Percentiles rank a stretch among this genome's conserved stretches.
Evolutionary conservation across 1,139 yeast species (phyloP).

Genomic region (Candida tropicalis): DNA sequence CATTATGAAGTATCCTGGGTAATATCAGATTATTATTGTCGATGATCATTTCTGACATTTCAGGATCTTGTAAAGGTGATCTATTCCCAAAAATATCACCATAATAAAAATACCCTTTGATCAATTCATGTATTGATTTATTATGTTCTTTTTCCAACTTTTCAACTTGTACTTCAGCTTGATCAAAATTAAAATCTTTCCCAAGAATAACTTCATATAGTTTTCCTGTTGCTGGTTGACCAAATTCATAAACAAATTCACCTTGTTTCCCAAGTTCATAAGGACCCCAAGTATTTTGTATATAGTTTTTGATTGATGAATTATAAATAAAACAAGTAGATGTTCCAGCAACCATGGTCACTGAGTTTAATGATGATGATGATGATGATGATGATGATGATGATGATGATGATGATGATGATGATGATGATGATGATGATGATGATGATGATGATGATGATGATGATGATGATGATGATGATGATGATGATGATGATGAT

Average conservation of each 20-base stretch:
- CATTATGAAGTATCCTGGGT: conserved; percentile 10
- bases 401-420: conserved; percentile 18
- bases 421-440: conserved; percentile 17
- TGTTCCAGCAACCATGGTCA: conserved; percentile 62
- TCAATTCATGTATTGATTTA: conserved; percentile 30
- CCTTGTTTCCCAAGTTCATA: conserved; percentile 31
- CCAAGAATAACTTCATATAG: conserved; percentile 50
- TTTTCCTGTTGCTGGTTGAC: conserved; percentile 61
- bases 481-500: conserved; percentile 17
- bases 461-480: conserved; percentile 18
- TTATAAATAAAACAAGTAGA: conserved; percentile 54
- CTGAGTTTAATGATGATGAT: conserved; percentile 19
- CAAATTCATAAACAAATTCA: conserved; percentile 48
- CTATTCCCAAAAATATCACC: conserved; percentile 62
- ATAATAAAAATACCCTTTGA: conserved; percentile 45
- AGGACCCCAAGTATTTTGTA: conserved; percentile 63
- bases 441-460: conserved; percentile 18
- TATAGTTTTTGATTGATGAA: conserved; percentile 14
- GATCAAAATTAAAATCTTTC: conserved; percentile 31
- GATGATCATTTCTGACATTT: conserved; percentile 49
- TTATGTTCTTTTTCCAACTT: conserved; percentile 20
- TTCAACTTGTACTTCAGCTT: conserved; percentile 34
- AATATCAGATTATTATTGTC: conserved; percentile 44
- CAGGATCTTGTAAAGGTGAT: conserved; percentile 54
- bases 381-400: conserved; percentile 18